Conservation (phyloP, 805 yeast genomes). For the Pichia rugopelliculosa region DNA sequence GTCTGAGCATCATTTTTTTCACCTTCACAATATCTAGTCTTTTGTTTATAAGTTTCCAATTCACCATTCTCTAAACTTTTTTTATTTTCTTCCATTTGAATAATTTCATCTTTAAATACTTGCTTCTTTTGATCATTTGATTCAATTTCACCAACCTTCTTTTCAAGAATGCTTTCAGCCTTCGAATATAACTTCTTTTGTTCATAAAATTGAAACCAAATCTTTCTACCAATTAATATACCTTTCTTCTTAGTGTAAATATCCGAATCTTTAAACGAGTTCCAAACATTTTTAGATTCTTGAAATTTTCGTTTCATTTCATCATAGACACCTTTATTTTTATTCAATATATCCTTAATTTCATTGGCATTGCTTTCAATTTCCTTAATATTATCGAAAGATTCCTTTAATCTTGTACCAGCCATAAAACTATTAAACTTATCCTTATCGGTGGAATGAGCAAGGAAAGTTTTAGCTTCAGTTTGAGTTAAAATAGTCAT, state of each 20-base stretch:
- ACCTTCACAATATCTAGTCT: background rate
- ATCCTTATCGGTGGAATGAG: slow-evolving; percentile 62
- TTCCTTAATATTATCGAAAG: slow-evolving; percentile 43
- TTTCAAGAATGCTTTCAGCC: slow-evolving; percentile 1
- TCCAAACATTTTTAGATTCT: slow-evolving; percentile 35
- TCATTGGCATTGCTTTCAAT: slow-evolving; percentile 36
- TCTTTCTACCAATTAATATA: slow-evolving; percentile 38
- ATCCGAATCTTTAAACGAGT: slow-evolving; percentile 34
- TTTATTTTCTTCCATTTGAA: slow-evolving; percentile 8
- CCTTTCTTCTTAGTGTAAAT: slow-evolving; percentile 33
- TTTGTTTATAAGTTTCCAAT: background rate
- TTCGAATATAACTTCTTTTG: slow-evolving; percentile 19
- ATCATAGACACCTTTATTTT: slow-evolving; percentile 26
- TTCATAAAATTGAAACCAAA: slow-evolving; percentile 39
- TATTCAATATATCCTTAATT: slow-evolving; percentile 31
- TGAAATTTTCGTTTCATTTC: slow-evolving; percentile 33
- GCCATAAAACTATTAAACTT: slow-evolving; percentile 74
- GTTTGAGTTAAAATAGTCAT: slow-evolving; percentile 91
- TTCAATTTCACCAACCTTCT: slow-evolving; percentile 1
- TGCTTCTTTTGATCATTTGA: background rate
- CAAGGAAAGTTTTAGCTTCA: slow-evolving; percentile 82
- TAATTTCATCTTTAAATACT: slow-evolving; percentile 7
- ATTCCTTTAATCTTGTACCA: slow-evolving; percentile 68
- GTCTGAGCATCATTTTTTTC: slow-evolving; percentile 1
- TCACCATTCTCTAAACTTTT: slow-evolving; percentile 8